Evolutionary conservation across 495 filamentous ascomycete genomes (phyloP), one percentile per base, ranked within the genome.

Genomic region (Clohesyomyces aquaticus): DNA sequence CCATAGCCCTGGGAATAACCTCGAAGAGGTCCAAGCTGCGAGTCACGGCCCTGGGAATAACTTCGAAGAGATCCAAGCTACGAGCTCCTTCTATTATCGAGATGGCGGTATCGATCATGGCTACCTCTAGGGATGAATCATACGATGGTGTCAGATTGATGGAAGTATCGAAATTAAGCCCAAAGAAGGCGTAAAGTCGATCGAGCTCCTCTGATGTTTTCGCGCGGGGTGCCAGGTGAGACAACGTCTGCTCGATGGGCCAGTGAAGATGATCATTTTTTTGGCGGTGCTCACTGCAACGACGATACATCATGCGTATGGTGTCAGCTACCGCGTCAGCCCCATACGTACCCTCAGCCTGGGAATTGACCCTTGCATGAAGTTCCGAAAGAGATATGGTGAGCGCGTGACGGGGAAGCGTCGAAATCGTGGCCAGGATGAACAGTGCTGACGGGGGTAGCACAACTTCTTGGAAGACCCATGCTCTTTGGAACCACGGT

Each of bases 351-450:
- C 45, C 21, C 45, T 8, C 8, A 47, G 45, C 45, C 18, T 47
- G 45, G 45, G 14, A 14, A 38, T 47, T 23, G 45, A 47, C 45
- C 45, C 4, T 47, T n/a, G 45, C 18, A 23, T 47, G 45, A 47
- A 47, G 45, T n/a, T 47, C 45, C 45, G 45, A 47, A 18, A 47
- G 45, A 47, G 45, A 18, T 47, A 47, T n/a, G n/a, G 45, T 47
- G n/a, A 47, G 45, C 45, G 45, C 45, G 8, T 47, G 45, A 23
- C 18, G 16, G 4, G 16, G 45, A 47, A 23, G 21, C 21, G 45
- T 77, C 0, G 73, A 47, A 6, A 18, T n/a, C 45, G 45, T 47
- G 45, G 45, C 45, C 21, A 47, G 45, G 45, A 47, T 38, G 23
- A 38, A 38, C 32, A 38, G 32, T 38, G 32, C 32, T 38, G 32